Base-by-base conservation (phyloP, 768 basidiomycete species). In the Russula sp. region DNA sequence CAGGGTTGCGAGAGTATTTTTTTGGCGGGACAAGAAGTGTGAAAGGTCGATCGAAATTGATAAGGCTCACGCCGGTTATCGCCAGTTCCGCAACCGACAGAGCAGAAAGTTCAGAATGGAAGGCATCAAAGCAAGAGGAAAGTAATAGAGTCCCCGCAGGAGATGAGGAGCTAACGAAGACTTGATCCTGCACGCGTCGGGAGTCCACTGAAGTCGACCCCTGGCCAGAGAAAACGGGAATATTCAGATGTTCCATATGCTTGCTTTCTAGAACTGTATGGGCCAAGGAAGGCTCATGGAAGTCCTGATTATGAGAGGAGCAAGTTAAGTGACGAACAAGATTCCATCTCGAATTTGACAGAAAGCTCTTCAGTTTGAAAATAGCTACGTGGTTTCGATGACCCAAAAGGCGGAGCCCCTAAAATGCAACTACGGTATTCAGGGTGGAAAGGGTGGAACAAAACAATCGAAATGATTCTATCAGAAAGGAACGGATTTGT, bases 221-320 rank as follows among this genome's bases (percentile, higher is more conserved):
- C 67, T 86, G 84, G 7, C 84, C 83, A 47, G 80, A 75, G 65
- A 86, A 86, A 18, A 83, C 70, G 4, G 81, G 84, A 48, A 85
- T 66, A 60, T 75, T 60, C 42, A 66, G 53, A 57, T 20, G 55
- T 22, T 51, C 55, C 60, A 57, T 60, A 13, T 56, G 45, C 5
- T 38, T 25, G 22, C 18, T 48, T 36, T 22, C 11, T 59, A 18
- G 8, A 20, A n/a, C 7, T 52, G 42, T 36, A 46, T 53, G 25
- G 18, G 51, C 45, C 16, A 4, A n/a, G 7, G 51, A 16, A n/a
- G 34, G 9, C 22, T 43, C 58, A 53, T 25, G 22, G 22, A 49
- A 25, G 58, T 29, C 34, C 51, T 46, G 29, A 35, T 47, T 10
- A 38, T 22, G 18, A 47, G 7, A 10, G 56, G 16, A n/a, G 25